phyloP scores from a whole-genome alignment of 164 flowering plant genomes.

The Sedum album region DNA sequence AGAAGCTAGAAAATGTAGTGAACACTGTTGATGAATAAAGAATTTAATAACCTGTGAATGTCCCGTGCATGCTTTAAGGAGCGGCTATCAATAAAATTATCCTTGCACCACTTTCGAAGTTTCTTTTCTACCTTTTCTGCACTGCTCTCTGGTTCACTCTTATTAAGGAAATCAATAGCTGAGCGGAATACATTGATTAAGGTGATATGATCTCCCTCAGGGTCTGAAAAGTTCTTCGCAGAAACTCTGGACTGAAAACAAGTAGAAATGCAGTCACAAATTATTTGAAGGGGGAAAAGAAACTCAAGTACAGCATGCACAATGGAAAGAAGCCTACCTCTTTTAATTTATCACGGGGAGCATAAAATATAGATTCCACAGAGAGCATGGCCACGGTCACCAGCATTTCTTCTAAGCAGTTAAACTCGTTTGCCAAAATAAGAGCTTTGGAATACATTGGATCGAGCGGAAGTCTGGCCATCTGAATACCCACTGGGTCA shows the following conservation, averaged over 20 bases:
- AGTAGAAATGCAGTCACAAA: not conserved
- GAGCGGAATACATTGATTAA: slow-evolving; percentile 71
- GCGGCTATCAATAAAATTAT: slow-evolving; percentile 73
- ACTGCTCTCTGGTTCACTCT: slow-evolving; percentile 27
- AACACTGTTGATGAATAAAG: not conserved
- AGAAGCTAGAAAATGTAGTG: not conserved
- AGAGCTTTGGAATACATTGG: slow-evolving; percentile 88
- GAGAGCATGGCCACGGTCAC: slow-evolving; percentile 79
- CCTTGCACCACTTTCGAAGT: slow-evolving; percentile 82
- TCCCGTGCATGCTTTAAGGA: slow-evolving; percentile 84
- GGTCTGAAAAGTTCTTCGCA: slow-evolving; percentile 54
- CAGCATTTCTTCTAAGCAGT: slow-evolving; percentile 93
- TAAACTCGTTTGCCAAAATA: slow-evolving; percentile 61
- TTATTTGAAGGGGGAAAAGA: too few relatives aligned
- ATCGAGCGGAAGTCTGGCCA: slow-evolving; percentile 82
- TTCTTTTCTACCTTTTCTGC: slow-evolving; percentile 50
- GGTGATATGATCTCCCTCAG: slow-evolving; percentile 86
- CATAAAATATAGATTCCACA: slow-evolving; percentile 55
- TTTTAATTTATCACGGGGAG: slow-evolving; percentile 69
- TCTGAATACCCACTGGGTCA: slow-evolving; percentile 80
- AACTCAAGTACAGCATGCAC: not conserved
- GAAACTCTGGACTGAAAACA: slow-evolving; percentile 57
- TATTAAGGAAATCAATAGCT: slow-evolving; percentile 57
- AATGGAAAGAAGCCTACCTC: slow-evolving; percentile 36
- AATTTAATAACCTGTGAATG: slow-evolving; percentile 53